Conservation (phyloP, 306 rosid species). For the Trifolium pratense region DNA sequence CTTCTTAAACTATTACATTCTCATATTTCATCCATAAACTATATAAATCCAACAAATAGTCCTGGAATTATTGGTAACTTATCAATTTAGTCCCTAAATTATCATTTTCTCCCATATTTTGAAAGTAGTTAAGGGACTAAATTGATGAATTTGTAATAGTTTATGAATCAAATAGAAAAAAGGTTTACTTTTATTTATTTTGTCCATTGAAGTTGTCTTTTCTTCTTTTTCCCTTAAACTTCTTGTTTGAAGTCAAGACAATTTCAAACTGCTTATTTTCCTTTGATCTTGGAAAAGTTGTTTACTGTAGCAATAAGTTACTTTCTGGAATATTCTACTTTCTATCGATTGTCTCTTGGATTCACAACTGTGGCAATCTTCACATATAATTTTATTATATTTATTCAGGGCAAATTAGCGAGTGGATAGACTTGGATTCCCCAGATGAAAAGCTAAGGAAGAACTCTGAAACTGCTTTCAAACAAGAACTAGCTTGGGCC, state of each 20-base stretch:
- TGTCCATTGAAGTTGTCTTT: not conserved
- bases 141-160: too few species aligned
- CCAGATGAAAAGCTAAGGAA: not conserved
- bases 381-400: not conserved
- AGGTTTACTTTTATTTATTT: not conserved
- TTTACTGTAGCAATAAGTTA: not conserved
- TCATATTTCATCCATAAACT: too few species aligned
- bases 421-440: slow-evolving; percentile 19
- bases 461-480: slow-evolving; percentile 17
- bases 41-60: too few species aligned
- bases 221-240: not conserved
- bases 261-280: not conserved
- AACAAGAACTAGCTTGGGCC: slow-evolving; percentile 12
- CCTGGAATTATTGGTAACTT: too few species aligned
- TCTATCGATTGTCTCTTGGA: not conserved
- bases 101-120: too few species aligned
- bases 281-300: not conserved
- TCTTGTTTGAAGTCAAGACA: not conserved
- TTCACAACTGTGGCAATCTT: not conserved
- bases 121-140: too few species aligned
- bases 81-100: too few species aligned
- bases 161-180: too few species aligned
- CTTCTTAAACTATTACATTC: too few species aligned
- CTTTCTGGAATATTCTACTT: too few species aligned
- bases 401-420: slow-evolving; percentile 20